Conservation (phyloP, 805 yeast species). For the Candida schatavii region DNA sequence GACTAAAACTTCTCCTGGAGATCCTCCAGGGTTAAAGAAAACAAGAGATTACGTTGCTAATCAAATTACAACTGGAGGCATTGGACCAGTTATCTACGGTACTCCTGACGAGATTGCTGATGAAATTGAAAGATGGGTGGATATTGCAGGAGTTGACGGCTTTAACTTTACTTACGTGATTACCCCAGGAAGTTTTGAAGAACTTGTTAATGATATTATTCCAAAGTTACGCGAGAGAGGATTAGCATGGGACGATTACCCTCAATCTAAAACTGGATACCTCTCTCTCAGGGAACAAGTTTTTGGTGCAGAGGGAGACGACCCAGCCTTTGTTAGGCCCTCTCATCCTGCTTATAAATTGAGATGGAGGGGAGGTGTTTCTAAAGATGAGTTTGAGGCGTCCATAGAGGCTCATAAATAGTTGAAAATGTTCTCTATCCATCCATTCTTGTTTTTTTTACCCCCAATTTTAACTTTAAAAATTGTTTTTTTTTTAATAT, state of each 20-base stretch:
- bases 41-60: constrained; percentile 26
- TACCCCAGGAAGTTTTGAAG: constrained; percentile 34
- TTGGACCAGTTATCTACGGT: constrained; percentile 35
- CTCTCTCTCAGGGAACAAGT: constrained; percentile 38
- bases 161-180: constrained; percentile 39
- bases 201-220: constrained; percentile 32
- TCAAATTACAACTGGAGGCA: constrained; percentile 24
- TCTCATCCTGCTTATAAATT: constrained; percentile 21
- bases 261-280: constrained; percentile 17
- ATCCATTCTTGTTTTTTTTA: too few relatives aligned
- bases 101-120: constrained; percentile 38
- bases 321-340: constrained; percentile 14
- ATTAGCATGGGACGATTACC: constrained; percentile 35
- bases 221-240: constrained; percentile 37
- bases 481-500: too few relatives aligned
- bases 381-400: constrained; percentile 25
- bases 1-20: constrained; percentile 28
- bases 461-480: too few relatives aligned
- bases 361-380: constrained; percentile 23
- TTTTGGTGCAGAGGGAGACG: constrained; percentile 22
- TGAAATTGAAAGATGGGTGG: constrained; percentile 37
- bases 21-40: constrained; percentile 16
- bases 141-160: constrained; percentile 40
- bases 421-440: too few relatives aligned
- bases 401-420: too few relatives aligned